A percentile compares a stretch with the other conserved stretches of the same genome.
These are phyloP conservation scores for Candida vaughaniae DNA, from an alignment of 805 yeast species.

Conservation along the genomic window DNA sequence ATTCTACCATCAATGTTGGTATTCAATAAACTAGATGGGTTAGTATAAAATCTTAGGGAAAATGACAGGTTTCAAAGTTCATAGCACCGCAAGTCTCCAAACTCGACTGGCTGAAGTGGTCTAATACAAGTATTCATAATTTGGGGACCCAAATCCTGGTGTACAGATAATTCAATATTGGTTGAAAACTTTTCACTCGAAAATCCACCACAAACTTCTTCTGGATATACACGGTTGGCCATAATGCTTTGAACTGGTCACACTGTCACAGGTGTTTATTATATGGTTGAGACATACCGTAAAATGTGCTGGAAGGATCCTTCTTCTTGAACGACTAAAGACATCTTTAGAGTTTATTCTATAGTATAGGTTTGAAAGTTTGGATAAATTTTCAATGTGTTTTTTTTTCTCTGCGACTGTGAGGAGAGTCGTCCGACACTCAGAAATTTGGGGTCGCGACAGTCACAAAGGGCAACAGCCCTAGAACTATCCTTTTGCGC, in stretches of 20 bases:
- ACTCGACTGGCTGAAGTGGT: no score
- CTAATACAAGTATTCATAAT: no score
- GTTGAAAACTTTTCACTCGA: no score
- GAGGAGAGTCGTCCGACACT: conserved; percentile 10
- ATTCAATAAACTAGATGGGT: conserved; percentile 83
- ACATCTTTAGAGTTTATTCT: conserved; percentile 54
- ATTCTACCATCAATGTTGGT: conserved; percentile 99
- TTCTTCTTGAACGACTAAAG: conserved; percentile 98
- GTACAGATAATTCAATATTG: no score
- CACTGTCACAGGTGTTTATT: no score
- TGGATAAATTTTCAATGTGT: conserved; percentile 12
- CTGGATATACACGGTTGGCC: no score
- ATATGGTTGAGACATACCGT: conserved; percentile 97
- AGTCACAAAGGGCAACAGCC: conserved; percentile 21
- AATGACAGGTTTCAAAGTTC: no score
- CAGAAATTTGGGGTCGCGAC: conserved; percentile 2
- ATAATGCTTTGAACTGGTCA: no score
- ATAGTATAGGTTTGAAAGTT: conserved; percentile 4
- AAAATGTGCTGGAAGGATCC: conserved; percentile 99
- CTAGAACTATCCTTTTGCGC: conserved; percentile 9
- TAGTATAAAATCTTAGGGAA: no score
- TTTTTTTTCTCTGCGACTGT: conserved; percentile 10
- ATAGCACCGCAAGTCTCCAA: no score
- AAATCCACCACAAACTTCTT: no score
- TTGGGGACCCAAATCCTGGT: no score